A percentile compares a stretch with the other conserved stretches of the same genome.
Evolutionary conservation across 2,329 filamentous ascomycete species (phyloP).

Genomic region (Leptoxyphium fumago): DNA sequence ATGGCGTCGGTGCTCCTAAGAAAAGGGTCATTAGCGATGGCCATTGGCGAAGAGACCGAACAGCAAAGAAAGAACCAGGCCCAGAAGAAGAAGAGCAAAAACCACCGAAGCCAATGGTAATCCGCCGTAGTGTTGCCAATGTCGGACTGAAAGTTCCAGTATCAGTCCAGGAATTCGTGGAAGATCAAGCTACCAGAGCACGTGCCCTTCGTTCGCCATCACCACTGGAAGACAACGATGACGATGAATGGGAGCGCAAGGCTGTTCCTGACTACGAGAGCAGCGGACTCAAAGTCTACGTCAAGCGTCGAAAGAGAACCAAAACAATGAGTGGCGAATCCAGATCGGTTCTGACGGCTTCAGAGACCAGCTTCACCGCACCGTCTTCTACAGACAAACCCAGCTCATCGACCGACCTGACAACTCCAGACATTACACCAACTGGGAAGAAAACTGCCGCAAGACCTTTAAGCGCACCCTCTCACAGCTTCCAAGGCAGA

Average conservation of each 20-base stretch:
- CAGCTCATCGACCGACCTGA: constrained; percentile 18
- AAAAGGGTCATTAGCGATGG: constrained; percentile 89
- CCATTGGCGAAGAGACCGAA: constrained; percentile 47
- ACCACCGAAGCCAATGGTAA: constrained; percentile 15
- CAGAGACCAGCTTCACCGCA: constrained; percentile 16
- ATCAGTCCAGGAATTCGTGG: constrained; percentile 16
- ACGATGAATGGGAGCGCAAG: constrained; percentile 1
- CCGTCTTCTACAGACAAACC: constrained; percentile 15
- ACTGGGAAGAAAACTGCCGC: constrained; percentile 7
- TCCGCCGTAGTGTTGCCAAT: constrained; percentile 16
- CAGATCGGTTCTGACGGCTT: constrained; percentile 7
- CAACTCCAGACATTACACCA: constrained; percentile 13
- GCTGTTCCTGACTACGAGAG: constrained; percentile 17
- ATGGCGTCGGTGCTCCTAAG: constrained; percentile 51
- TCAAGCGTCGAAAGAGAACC: constrained; percentile 16
- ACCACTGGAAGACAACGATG: constrained; percentile 6
- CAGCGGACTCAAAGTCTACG: constrained; percentile 19
- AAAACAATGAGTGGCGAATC: constrained; percentile 1
- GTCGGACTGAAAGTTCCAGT: constrained; percentile 20
- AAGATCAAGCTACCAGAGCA: constrained; percentile 10
- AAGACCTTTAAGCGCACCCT: constrained; percentile 1
- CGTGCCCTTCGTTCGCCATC: constrained; percentile 6
- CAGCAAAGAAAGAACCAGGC: constrained; percentile 9
- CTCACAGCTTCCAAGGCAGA: not conserved
- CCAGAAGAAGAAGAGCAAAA: constrained; percentile 11